Percentiles rank a stretch among this genome's conserved stretches.
Evolutionary conservation across 2,329 filamentous ascomycete species (phyloP).

Genomic region (Penicillium sp.): DNA sequence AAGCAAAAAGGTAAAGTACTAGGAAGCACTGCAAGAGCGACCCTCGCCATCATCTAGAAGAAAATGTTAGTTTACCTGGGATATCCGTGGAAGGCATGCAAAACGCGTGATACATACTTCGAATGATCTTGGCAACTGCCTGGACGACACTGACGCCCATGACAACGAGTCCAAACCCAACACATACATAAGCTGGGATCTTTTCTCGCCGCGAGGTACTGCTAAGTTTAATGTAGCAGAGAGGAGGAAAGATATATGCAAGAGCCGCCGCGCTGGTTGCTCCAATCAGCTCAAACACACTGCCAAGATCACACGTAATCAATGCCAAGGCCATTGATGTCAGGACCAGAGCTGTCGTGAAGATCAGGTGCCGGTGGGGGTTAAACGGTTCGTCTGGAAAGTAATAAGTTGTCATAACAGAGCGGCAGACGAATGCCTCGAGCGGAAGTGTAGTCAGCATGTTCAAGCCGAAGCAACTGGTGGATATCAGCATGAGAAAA

Average conservation of each 20-base stretch:
- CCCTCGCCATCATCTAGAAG: constrained; percentile 12
- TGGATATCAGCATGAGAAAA: constrained; percentile 20
- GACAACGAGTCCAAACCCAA: constrained; percentile 75
- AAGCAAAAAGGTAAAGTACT: not conserved
- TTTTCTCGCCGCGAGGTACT: constrained; percentile 73
- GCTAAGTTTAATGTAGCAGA: constrained; percentile 94
- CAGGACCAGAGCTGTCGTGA: constrained; percentile 81
- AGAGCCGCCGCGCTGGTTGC: constrained; percentile 92
- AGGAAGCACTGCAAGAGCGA: constrained; percentile 14
- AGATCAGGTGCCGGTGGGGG: constrained; percentile 79
- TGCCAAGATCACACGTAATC: constrained; percentile 87
- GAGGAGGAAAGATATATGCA: constrained; percentile 90
- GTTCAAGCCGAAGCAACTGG: constrained; percentile 86
- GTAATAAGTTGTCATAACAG: constrained; percentile 90
- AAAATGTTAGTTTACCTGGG: not conserved
- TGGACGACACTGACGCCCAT: constrained; percentile 80
- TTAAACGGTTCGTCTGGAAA: constrained; percentile 74
- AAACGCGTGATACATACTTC: constrained; percentile 34
- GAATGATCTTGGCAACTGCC: constrained; percentile 67
- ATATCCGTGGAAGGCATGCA: not conserved
- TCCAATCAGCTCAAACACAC: constrained; percentile 94
- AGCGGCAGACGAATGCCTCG: constrained; percentile 95
- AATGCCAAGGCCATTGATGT: constrained; percentile 75
- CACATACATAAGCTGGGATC: constrained; percentile 68
- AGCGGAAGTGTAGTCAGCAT: constrained; percentile 97